Conservation (phyloP, 2,329 filamentous ascomycete genomes). For the Colletotrichum chrysophilum region DNA sequence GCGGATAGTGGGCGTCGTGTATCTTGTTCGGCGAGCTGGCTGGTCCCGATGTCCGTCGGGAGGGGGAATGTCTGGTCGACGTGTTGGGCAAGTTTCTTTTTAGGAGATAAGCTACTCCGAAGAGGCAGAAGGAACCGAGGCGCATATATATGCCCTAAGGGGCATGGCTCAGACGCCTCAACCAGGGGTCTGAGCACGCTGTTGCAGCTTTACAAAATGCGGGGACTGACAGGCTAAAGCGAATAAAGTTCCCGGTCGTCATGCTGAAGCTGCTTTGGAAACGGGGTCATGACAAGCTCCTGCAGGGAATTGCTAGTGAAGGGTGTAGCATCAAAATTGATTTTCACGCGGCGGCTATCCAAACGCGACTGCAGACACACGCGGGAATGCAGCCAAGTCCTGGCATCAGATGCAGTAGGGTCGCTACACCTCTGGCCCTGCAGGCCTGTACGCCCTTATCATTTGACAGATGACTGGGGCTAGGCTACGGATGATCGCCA, state of each 20-base stretch:
- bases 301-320: neutral
- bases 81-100: neutral
- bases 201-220: neutral
- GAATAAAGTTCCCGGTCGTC: neutral
- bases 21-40: neutral
- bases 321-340: neutral
- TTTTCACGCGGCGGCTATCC: neutral
- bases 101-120: neutral
- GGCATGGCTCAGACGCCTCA: neutral
- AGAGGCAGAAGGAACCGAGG: neutral
- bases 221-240: neutral
- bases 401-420: neutral
- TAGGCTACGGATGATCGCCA: neutral
- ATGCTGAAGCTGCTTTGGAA: neutral
- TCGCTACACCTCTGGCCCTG: neutral
- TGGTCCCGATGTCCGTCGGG: neutral
- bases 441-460: neutral
- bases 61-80: neutral
- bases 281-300: neutral
- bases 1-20: neutral
- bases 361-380: neutral
- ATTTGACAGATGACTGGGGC: neutral
- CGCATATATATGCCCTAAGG: slow-evolving; percentile 17
- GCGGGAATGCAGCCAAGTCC: neutral
- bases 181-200: neutral